Conservation (phyloP, 345 rosid genomes). For the Salix dunnii region DNA sequence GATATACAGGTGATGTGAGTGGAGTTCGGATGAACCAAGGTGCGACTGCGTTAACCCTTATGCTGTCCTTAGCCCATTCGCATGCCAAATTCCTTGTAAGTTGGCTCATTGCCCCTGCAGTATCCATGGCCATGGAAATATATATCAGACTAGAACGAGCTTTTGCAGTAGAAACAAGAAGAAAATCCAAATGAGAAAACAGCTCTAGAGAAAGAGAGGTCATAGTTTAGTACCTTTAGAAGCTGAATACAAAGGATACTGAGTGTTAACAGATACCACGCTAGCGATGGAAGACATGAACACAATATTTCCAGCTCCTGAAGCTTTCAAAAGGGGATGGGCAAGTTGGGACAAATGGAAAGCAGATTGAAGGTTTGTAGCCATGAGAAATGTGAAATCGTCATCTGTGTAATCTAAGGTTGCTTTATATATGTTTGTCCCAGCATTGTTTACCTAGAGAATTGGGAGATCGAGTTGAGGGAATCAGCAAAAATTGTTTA, state of each 20-base stretch:
- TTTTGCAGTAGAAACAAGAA: not conserved
- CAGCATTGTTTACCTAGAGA: not conserved
- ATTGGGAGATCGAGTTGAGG: too few relatives aligned
- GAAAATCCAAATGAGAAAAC: not conserved
- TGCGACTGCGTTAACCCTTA: not conserved
- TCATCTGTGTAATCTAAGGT: not conserved
- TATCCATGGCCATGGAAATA: too few relatives aligned
- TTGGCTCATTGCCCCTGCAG: constrained; percentile 3
- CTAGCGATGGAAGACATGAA: not conserved
- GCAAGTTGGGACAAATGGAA: not conserved
- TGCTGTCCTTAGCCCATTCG: constrained; percentile 1
- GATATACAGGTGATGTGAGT: not conserved
- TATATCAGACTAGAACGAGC: too few relatives aligned
- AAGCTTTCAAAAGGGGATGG: not conserved
- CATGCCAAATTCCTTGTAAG: not conserved
- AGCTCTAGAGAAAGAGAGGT: not conserved
- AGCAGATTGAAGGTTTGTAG: not conserved
- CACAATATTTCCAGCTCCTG: not conserved
- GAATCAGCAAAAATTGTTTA: too few relatives aligned
- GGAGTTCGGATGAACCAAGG: constrained; percentile 1
- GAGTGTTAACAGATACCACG: not conserved
- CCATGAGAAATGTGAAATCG: not conserved
- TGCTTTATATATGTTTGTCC: not conserved
- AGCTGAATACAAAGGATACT: not conserved
- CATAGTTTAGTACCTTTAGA: not conserved